Conservation (phyloP, 2,329 filamentous ascomycete species). For the Akanthomyces dipterigenus region DNA sequence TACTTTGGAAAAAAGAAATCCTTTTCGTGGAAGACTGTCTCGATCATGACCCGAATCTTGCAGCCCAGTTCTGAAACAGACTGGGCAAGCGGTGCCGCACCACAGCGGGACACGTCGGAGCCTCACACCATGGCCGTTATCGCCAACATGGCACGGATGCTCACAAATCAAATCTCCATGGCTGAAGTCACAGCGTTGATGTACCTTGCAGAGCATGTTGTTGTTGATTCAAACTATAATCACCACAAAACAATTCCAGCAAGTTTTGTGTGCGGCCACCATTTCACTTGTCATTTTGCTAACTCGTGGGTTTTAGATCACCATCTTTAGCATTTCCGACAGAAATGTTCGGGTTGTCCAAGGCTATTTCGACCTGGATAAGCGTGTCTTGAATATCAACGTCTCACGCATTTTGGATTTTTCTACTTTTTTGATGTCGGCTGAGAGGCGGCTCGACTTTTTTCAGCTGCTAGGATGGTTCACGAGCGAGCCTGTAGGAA, state of each 20-base stretch:
- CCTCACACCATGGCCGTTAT: not conserved
- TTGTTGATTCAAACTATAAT: not conserved
- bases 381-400: not conserved
- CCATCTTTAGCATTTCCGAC: not conserved
- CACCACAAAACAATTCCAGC: not conserved
- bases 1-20: too few relatives aligned
- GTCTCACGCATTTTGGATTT: not conserved
- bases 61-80: too few relatives aligned
- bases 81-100: too few relatives aligned
- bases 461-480: not conserved
- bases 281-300: not conserved
- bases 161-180: not conserved
- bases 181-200: not conserved
- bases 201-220: not conserved
- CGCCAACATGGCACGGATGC: not conserved
- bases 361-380: not conserved
- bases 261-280: not conserved
- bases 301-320: not conserved
- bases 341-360: not conserved
- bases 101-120: not conserved
- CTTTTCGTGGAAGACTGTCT: too few relatives aligned
- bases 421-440: not conserved
- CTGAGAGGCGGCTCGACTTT: not conserved
- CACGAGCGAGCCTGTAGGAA: not conserved
- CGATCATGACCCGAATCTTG: too few relatives aligned